Evolutionary conservation across 306 rosid species (phyloP).

Genomic region (Senna siamea): DNA sequence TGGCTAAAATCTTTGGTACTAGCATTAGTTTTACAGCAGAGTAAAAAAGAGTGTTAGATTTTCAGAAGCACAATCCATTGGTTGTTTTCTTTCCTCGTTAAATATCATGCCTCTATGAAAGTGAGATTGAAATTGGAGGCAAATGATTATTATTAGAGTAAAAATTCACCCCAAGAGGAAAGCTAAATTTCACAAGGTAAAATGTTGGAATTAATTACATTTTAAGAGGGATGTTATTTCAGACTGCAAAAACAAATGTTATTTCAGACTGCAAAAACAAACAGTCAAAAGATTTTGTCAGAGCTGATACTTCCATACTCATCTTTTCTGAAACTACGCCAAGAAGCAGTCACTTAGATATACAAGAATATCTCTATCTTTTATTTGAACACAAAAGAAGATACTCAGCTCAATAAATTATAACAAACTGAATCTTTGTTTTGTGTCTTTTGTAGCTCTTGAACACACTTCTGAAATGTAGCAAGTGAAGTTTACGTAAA

Average conservation of each 20-base stretch:
- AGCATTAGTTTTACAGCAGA: too few species aligned
- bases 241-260: background rate
- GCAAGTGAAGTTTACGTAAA: background rate
- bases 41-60: too few species aligned
- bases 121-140: conserved; percentile 15
- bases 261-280: conserved; percentile 8
- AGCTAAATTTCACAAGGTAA: background rate
- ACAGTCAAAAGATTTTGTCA: background rate
- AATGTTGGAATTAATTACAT: conserved; percentile 1
- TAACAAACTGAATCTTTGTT: conserved; percentile 14
- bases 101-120: too few species aligned
- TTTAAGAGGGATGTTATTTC: conserved; percentile 1
- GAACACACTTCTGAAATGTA: conserved; percentile 11
- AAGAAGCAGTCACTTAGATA: background rate
- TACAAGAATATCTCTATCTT: background rate
- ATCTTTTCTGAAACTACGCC: background rate
- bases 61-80: background rate
- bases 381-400: background rate
- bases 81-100: background rate
- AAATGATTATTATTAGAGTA: conserved; percentile 1
- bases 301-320: background rate
- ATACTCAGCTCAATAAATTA: background rate
- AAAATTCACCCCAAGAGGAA: background rate
- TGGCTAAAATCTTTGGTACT: too few species aligned
- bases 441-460: background rate